Conservation (phyloP, 331 rosid species). For the Rosa hybrid region DNA sequence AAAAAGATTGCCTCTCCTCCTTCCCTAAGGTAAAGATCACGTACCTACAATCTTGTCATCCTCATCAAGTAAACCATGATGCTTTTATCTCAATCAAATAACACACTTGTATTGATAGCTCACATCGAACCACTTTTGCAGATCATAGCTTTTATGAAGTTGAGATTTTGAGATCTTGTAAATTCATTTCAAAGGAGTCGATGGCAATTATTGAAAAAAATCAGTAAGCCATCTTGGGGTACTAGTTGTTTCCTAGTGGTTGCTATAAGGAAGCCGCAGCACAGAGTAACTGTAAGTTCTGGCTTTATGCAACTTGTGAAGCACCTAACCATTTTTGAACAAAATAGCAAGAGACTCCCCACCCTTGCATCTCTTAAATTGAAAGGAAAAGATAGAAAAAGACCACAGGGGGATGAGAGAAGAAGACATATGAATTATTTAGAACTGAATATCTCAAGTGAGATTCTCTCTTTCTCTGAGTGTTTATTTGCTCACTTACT, state of each 20-base stretch:
- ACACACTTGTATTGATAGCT: background rate
- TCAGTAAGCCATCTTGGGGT: background rate
- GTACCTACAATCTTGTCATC: background rate
- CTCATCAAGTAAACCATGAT: background rate
- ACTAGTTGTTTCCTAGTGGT: slow-evolving; percentile 39
- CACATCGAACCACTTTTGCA: background rate
- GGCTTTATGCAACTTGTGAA: slow-evolving; percentile 64
- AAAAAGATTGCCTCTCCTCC: background rate
- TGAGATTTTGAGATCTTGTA: background rate
- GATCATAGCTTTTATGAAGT: background rate
- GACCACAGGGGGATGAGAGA: slow-evolving; percentile 58
- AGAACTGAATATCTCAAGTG: slow-evolving; percentile 69
- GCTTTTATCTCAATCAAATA: background rate
- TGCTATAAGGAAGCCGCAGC: slow-evolving; percentile 42
- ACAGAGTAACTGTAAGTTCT: slow-evolving; percentile 50
- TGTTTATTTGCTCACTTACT: slow-evolving; percentile 1
- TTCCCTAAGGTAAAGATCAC: background rate
- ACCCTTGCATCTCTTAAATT: slow-evolving; percentile 30
- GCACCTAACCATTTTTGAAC: slow-evolving; percentile 42
- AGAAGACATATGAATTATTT: slow-evolving; percentile 42
- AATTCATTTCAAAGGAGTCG: background rate
- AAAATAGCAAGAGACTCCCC: slow-evolving; percentile 33
- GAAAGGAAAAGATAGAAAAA: slow-evolving; percentile 12
- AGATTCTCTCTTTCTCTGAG: slow-evolving; percentile 54
- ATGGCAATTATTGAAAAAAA: background rate